phyloP scores from a whole-genome alignment of 208 protist genomes.

The Angomonas desouzai region DNA sequence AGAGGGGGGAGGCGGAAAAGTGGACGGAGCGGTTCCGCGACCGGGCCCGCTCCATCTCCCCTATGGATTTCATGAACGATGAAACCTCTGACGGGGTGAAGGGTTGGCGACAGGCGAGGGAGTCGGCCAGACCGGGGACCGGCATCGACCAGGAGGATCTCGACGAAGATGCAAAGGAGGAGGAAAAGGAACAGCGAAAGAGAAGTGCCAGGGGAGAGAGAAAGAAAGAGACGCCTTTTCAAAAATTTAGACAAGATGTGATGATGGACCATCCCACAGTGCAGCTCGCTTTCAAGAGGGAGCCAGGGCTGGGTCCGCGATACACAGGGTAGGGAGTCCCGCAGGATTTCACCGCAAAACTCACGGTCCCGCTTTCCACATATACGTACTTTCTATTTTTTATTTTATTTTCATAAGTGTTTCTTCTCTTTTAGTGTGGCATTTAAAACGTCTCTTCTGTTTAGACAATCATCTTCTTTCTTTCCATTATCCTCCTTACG shows the following conservation, averaged over 20 bases:
- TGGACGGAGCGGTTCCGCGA: conserved; percentile 78
- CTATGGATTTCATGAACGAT: conserved; percentile 51
- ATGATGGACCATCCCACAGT: conserved; percentile 72
- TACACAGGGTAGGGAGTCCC: conserved; percentile 83
- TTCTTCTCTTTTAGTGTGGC: neutral
- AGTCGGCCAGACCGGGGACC: conserved; percentile 41
- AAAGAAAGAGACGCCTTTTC: conserved; percentile 34
- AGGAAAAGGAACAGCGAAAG: neutral
- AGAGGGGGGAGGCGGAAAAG: conserved; percentile 38
- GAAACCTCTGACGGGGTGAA: conserved; percentile 10
- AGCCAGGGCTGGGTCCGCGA: conserved; percentile 51
- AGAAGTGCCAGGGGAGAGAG: neutral
- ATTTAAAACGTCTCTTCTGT: too few species aligned
- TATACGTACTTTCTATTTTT: too few species aligned
- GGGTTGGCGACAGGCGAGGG: conserved; percentile 26
- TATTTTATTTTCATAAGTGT: neutral
- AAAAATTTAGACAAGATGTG: conserved; percentile 48
- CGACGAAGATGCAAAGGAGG: conserved; percentile 31
- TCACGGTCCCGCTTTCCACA: too few species aligned
- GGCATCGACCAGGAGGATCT: conserved; percentile 64
- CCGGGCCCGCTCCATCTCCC: conserved; percentile 33
- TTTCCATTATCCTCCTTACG: neutral
- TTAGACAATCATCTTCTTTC: too few species aligned
- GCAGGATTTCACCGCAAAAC: too few species aligned
- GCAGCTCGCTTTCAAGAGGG: conserved; percentile 42